Base-by-base conservation (phyloP, 192 early-diverging fungal species). In the Oehlia diaphana region DNA sequence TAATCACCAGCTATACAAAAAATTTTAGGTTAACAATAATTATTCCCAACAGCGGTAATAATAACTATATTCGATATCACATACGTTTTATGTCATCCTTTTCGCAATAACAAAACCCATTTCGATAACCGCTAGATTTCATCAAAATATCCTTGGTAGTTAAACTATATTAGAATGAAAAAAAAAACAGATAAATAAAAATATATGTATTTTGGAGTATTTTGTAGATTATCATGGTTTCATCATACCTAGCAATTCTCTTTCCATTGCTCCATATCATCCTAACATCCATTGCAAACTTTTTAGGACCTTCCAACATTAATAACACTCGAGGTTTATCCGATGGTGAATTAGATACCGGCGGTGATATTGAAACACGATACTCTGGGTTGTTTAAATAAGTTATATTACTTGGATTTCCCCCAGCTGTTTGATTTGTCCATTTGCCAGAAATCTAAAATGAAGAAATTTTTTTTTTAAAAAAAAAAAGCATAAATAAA, bases 361-460 rank as follows among this genome's bases (percentile, higher is more conserved):
- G 70, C 28, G 85, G 66, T 9, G 86, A 73, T 12, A 95, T 87
- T 2, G 88, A 87, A 7, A 96, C 69, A 50, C 86, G 84, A 84
- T 91, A 96, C 82, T 94, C 92, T 33, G 95, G 95, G 78, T 96
- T 96, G 79, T 91, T 89, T 70, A 91, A 76, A 80, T 91, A 95
- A 4, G 89, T 88, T 14, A 92, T 85, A 69, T 91, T 86, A 42
- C 86, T 88, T 66, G 91, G 84, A 68, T 92, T 93, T 10, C 95
- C 95, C 68, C 95, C 95, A 37, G 92, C 92, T 10, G 92, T 92
- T 9, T 87, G 88, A 58, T 86, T 86, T 33, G 90, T 92, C 95
- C 95, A 96, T 82, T 86, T 81, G 9, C 90, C 90, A 49, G 81
- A 71, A 28, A 93, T 84, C 85, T 91, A 82, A 19, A 62, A n/a